These are phyloP conservation scores for Hypomontagnella submonticulosa DNA, from an alignment of 495 filamentous ascomycete genomes.

Conservation along the genomic window DNA sequence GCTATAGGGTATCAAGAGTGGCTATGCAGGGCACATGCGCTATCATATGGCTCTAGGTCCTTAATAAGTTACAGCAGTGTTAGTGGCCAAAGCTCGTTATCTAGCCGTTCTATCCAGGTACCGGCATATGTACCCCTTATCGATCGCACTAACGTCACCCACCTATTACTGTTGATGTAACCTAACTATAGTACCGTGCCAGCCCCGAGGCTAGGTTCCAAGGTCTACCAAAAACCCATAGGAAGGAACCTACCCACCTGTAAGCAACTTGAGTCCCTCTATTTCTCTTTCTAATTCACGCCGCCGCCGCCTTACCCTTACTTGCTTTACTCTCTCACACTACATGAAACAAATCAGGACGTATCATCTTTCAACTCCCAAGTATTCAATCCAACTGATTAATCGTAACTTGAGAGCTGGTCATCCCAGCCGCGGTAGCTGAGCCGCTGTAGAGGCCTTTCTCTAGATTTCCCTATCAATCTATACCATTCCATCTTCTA, in stretches of 20 bases:
- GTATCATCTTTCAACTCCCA: conserved; percentile 10
- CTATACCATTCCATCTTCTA: conserved; percentile 2
- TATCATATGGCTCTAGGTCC: too few species aligned
- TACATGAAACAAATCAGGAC: background rate
- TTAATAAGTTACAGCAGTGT: background rate
- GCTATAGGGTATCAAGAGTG: too few species aligned
- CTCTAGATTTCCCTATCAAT: background rate
- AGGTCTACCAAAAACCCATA: background rate
- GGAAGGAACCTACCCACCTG: conserved; percentile 33
- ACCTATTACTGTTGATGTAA: conserved; percentile 32
- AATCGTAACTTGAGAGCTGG: conserved; percentile 18
- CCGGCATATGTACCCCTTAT: conserved; percentile 30
- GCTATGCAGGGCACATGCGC: too few species aligned
- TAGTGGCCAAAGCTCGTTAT: conserved; percentile 9
- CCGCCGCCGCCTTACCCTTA: background rate
- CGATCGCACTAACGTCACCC: conserved; percentile 38
- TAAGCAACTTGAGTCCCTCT: conserved; percentile 20
- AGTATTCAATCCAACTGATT: conserved; percentile 17
- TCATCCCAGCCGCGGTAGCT: conserved; percentile 33
- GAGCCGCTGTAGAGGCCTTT: conserved; percentile 21
- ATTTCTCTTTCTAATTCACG: conserved; percentile 15
- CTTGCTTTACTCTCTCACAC: too few species aligned
- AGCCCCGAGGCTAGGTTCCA: too few species aligned
- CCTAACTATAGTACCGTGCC: background rate
- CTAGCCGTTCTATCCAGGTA: conserved; percentile 31